A percentile compares a stretch with the other conserved stretches of the same genome.
These are phyloP conservation scores for Vanilla planifolia DNA, from an alignment of 106 monocot species.

Conservation along the genomic window DNA sequence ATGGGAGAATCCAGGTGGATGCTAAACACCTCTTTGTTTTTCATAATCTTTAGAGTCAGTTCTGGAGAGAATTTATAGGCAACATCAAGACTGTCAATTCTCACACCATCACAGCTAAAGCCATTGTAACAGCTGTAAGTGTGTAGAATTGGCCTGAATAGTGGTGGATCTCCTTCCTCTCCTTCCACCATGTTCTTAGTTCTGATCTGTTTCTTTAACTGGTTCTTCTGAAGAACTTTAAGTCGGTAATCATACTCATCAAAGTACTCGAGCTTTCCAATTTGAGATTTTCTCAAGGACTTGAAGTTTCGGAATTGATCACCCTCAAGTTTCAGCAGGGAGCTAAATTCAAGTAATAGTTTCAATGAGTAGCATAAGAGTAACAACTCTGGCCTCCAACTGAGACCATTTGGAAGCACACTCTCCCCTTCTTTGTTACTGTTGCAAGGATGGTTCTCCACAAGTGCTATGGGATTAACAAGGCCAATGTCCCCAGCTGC, in stretches of 20 bases:
- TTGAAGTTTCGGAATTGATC: slow-evolving; percentile 58
- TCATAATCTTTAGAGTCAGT: slow-evolving; percentile 68
- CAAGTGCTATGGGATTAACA: slow-evolving; percentile 63
- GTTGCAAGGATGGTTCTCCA: slow-evolving; percentile 74
- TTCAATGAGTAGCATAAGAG: slow-evolving; percentile 80
- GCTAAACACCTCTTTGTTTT: slow-evolving; percentile 84
- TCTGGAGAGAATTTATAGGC: slow-evolving; percentile 37
- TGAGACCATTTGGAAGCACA: slow-evolving; percentile 64
- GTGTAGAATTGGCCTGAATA: slow-evolving; percentile 50
- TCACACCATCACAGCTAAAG: slow-evolving; percentile 80
- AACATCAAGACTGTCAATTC: slow-evolving; percentile 57
- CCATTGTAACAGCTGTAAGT: slow-evolving; percentile 78
- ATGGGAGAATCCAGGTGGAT: slow-evolving; percentile 77
- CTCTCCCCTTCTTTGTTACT: slow-evolving; percentile 58
- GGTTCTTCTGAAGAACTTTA: slow-evolving; percentile 53
- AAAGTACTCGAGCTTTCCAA: slow-evolving; percentile 24
- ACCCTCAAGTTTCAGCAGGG: slow-evolving; percentile 46
- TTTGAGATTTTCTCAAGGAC: slow-evolving; percentile 53
- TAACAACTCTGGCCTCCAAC: slow-evolving; percentile 68
- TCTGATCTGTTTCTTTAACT: slow-evolving; percentile 56
- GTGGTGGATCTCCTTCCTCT: slow-evolving; percentile 28
- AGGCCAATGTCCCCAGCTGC: slow-evolving; percentile 44
- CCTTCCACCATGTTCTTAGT: slow-evolving; percentile 62
- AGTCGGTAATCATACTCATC: slow-evolving; percentile 50
- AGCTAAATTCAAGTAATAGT: slow-evolving; percentile 66